phyloP scores from a whole-genome alignment of 208 protist species.

The Acanthamoeba polyphaga region DNA sequence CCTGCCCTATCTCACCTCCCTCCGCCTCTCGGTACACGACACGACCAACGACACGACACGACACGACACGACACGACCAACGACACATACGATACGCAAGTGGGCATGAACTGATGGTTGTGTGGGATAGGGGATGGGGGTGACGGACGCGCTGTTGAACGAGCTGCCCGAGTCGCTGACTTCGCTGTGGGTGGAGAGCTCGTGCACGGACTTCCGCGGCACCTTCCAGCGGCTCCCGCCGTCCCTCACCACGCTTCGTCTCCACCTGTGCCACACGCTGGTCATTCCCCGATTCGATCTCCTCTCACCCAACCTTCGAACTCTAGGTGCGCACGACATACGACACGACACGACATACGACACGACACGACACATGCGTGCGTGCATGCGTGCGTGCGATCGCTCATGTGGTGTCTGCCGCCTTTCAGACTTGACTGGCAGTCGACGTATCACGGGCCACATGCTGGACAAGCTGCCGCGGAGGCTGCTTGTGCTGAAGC shows the following conservation, averaged over 20 bases:
- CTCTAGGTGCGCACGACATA: background rate
- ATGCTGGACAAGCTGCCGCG: background rate
- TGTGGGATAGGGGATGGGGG: background rate
- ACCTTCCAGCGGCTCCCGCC: background rate
- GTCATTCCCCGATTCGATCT: background rate
- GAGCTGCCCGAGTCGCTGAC: background rate
- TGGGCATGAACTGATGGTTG: background rate
- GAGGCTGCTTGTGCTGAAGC: background rate
- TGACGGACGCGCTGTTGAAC: constrained; percentile 15
- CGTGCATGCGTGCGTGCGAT: no score
- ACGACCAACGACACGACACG: background rate
- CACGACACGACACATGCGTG: no score
- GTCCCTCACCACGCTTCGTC: background rate
- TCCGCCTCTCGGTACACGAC: background rate
- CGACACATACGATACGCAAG: background rate
- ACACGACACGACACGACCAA: background rate
- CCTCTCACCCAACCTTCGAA: background rate
- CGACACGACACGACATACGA: no score
- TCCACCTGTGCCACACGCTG: constrained; percentile 13
- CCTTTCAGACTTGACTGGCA: background rate
- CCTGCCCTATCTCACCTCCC: constrained; percentile 26
- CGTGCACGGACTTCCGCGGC: background rate
- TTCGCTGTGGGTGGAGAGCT: constrained; percentile 2
- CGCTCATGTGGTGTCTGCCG: background rate
- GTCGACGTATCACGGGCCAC: background rate